phyloP scores from a whole-genome alignment of 1,284 basidiomycete genomes.

The Cerrena zonata region DNA sequence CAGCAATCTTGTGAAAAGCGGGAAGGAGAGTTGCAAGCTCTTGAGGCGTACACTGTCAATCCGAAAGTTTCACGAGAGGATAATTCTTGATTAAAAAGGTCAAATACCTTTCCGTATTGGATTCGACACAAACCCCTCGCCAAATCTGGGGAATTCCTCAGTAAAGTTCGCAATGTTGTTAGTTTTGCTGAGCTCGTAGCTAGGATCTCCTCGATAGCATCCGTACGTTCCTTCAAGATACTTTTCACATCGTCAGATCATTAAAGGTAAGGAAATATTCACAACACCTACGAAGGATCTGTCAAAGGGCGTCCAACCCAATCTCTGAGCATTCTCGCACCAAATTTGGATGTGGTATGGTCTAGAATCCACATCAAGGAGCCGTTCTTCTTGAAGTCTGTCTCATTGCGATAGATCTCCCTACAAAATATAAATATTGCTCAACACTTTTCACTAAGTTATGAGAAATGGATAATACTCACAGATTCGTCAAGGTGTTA shows the following conservation, averaged over 20 bases:
- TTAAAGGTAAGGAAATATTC: conserved; percentile 5
- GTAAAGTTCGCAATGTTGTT: conserved; percentile 61
- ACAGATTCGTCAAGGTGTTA: conserved; percentile 84
- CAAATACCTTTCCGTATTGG: conserved; percentile 79
- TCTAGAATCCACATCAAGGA: conserved; percentile 85
- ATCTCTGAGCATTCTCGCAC: conserved; percentile 72
- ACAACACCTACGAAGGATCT: conserved; percentile 54
- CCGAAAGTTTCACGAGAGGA: too few relatives aligned
- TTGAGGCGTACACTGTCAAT: conserved; percentile 67
- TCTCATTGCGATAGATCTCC: conserved; percentile 88
- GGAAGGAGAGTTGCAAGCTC: conserved; percentile 77
- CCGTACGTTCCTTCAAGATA: conserved; percentile 66
- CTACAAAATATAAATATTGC: conserved; percentile 25
- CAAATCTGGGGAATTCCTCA: conserved; percentile 75
- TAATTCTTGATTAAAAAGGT: conserved; percentile 7
- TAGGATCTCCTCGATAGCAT: conserved; percentile 82
- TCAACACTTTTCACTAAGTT: neutral
- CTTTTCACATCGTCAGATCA: conserved; percentile 31
- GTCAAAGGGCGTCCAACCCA: conserved; percentile 88
- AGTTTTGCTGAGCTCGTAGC: conserved; percentile 50
- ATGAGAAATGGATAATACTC: conserved; percentile 19
- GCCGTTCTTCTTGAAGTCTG: conserved; percentile 69
- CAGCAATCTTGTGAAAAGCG: conserved; percentile 70
- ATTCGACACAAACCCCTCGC: conserved; percentile 84
- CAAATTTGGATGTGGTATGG: conserved; percentile 83